phyloP scores from a whole-genome alignment of 352 stramenopile genomes.

The Phytophthora multivora region DNA sequence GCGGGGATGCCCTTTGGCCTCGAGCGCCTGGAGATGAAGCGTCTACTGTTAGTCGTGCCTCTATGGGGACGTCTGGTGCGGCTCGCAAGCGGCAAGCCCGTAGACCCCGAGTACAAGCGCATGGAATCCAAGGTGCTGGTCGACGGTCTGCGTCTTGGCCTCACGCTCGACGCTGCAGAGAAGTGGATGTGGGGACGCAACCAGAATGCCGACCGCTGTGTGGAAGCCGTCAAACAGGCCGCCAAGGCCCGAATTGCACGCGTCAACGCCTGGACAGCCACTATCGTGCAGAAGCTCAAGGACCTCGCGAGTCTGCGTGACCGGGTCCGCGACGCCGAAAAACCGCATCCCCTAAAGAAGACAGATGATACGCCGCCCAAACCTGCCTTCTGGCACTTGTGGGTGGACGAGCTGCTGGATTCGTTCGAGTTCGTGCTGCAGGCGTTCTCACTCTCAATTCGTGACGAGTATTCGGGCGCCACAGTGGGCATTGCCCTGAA shows the following conservation, averaged over 20 bases:
- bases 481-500: slow-evolving; percentile 66
- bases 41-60: slow-evolving; percentile 60
- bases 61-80: slow-evolving; percentile 42
- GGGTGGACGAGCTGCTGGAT: slow-evolving; percentile 72
- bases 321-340: slow-evolving; percentile 37
- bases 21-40: slow-evolving; percentile 63
- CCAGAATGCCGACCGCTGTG: slow-evolving; percentile 64
- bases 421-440: slow-evolving; percentile 66
- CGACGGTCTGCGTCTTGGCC: slow-evolving; percentile 52
- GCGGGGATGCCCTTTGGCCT: slow-evolving; percentile 65
- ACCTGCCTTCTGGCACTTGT: slow-evolving; percentile 61
- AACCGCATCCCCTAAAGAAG: slow-evolving; percentile 17
- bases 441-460: slow-evolving; percentile 56
- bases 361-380: slow-evolving; percentile 15
- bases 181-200: slow-evolving; percentile 80
- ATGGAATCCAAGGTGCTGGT: slow-evolving; percentile 62
- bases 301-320: slow-evolving; percentile 47
- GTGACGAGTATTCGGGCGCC: slow-evolving; percentile 59
- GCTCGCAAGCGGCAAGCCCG: slow-evolving; percentile 14
- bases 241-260: slow-evolving; percentile 50
- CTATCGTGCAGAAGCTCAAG: slow-evolving; percentile 69
- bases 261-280: slow-evolving; percentile 61
- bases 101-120: slow-evolving; percentile 9
- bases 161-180: slow-evolving; percentile 66
- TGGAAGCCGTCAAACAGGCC: slow-evolving; percentile 61